phyloP scores from a whole-genome alignment of 495 filamentous ascomycete genomes.

The Antarctomyces pellizariae region DNA sequence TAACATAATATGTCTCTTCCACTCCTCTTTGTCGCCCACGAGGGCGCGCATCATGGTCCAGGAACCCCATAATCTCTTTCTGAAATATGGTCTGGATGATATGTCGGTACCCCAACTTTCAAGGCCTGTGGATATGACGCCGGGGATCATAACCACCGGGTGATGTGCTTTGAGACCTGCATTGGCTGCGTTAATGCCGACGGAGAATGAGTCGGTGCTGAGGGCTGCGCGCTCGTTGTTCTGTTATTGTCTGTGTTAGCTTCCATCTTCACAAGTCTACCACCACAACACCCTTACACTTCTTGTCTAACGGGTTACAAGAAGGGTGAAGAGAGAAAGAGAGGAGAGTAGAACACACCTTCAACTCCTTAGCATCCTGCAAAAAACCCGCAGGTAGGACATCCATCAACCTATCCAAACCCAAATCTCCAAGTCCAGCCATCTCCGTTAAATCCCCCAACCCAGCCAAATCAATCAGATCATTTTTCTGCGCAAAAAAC shows the following conservation, averaged over 20 bases:
- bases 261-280: neutral
- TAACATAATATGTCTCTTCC: conserved; percentile 94
- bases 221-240: conserved; percentile 70
- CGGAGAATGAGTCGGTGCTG: conserved; percentile 78
- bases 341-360: conserved; percentile 24
- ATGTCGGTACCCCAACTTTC: conserved; percentile 88
- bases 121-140: conserved; percentile 89
- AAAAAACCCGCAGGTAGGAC: conserved; percentile 63
- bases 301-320: conserved; percentile 4
- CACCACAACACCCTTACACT: conserved; percentile 1
- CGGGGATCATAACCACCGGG: conserved; percentile 89
- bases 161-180: conserved; percentile 67
- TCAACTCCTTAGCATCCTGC: conserved; percentile 59
- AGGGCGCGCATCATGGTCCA: conserved; percentile 97
- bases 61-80: conserved; percentile 83
- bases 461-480: conserved; percentile 61
- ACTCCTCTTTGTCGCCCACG: conserved; percentile 74
- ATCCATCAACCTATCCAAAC: conserved; percentile 62
- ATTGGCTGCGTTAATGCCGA: conserved; percentile 59
- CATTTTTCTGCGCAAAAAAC: conserved; percentile 65
- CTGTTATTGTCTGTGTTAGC: too few relatives aligned
- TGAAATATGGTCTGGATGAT: conserved; percentile 66
- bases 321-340: conserved; percentile 2
- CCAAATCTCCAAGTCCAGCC: conserved; percentile 56
- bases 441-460: conserved; percentile 68